Base-by-base conservation (phyloP, 345 rosid genomes). In the Excoecaria cochinchinensis region DNA sequence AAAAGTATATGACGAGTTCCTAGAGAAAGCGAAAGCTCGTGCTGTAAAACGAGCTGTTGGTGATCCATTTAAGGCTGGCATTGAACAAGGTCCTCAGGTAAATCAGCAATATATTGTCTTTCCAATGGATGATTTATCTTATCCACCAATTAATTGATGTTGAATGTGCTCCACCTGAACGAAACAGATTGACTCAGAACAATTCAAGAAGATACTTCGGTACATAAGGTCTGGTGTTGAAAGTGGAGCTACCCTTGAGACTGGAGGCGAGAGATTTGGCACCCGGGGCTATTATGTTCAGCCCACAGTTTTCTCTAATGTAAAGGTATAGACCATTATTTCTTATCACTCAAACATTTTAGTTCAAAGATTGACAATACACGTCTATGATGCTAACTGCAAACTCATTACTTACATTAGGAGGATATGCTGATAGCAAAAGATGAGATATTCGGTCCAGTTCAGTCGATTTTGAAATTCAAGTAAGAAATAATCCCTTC, bases 31-130 rank as follows among this genome's bases (percentile, higher is more conserved):
- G 53, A 92, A 84, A 84, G 89, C 87, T 10, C 91, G 89, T 21
- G 99, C 99, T 13, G 24, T 65, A 68, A 85, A 81, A 0, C 97
- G 97, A 24, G 17, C 36, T 55, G 95, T 95, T 76, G 97, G 99
- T 13, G 99, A 95, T 79, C 97, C 99, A 1, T 95, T 95, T 90
- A 88, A 85, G 86, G 75, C 42, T 4, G 97, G 95, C 53, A 84
- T 84, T 38, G 94, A 95, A 80, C 99, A 95, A 90, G 99, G 98
- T 39, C 99, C 99, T 13, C 99, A 95, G 99, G 99, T 92, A 84
- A 71, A 72, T 48, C 40, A 21, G 59, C 19, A 5, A 51, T n/a
- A 14, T 9, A 48, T 16, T 5, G 40, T 22, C 24, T 76, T 57
- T 31, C 6, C 17, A 5, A 12, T 14, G 17, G 70, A 25, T 24